Evolutionary conservation across 2,329 filamentous ascomycete species (phyloP), one percentile per base, ranked within the genome.

Genomic region (Colletotrichum sp.): DNA sequence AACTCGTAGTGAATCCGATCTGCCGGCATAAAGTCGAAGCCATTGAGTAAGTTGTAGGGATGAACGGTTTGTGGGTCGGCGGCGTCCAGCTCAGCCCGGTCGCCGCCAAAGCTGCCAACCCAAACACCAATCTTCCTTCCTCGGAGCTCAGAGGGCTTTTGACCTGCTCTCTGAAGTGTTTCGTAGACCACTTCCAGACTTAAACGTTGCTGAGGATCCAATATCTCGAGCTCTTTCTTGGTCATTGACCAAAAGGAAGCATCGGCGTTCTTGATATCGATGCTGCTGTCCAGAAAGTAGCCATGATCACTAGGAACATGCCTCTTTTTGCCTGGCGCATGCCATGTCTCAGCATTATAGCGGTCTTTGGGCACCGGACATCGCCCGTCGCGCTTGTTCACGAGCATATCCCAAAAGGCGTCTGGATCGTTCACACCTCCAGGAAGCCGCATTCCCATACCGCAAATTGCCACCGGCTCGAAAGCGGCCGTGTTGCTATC

Each of bases 161-260:
- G 77, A 3, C 82, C 82, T 10, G 81, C 80, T 16, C 77, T 76
- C 59, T 83, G 82, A 24, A 83, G 75, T 24, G 80, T 80, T 72
- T 85, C 83, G 18, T 79, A 80, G 13, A 80, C 78, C 1, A 85
- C 81, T 69, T 85, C 81, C 3, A 84, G 76, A 10, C 82, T 64
- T 10, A 81, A 73, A 1, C 82, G 75, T 67, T 84, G 84, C 55
- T 84, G 82, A 3, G 84, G 84, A 63, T 85, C 84, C 39, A 78
- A 26, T 3, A n/a, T 44, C 55, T 72, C 70, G 9, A 68, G 28
- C 32, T 72, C 70, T 21, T 66, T 68, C 52, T 72, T 68, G 18
- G 70, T 66, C 62, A 72, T 68, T 9, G 70, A 68, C 63, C 62
- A 72, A 13, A 72, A 66, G 18, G 69, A 65, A n/a, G 69, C 63